Conservation (phyloP, 192 early-diverging fungal genomes). For the Pilaira anomala region DNA sequence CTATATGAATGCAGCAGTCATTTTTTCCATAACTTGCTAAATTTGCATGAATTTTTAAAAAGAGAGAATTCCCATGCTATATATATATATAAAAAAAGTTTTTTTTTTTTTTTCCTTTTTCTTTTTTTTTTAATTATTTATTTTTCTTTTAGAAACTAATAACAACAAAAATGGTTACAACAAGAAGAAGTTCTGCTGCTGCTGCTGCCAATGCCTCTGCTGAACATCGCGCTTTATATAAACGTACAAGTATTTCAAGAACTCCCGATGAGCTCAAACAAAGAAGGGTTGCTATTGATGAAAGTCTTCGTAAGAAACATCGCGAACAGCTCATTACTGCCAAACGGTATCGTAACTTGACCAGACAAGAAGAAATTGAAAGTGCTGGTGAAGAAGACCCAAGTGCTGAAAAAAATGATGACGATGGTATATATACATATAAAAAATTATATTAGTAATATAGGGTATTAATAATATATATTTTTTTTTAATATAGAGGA, state of each 20-base stretch:
- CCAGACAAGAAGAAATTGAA: conserved; percentile 30
- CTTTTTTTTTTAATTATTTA: too few relatives aligned
- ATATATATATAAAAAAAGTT: not conserved
- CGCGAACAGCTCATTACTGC: conserved; percentile 68
- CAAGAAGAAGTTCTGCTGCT: too few relatives aligned
- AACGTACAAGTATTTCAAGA: conserved; percentile 47
- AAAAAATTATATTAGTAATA: not conserved
- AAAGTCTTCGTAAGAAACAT: conserved; percentile 57
- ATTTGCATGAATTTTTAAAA: not conserved
- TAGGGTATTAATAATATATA: too few relatives aligned
- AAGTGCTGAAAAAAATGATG: not conserved
- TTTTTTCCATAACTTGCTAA: too few relatives aligned
- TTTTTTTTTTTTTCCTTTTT: too few relatives aligned
- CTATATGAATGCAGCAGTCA: too few relatives aligned
- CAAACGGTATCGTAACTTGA: conserved; percentile 52
- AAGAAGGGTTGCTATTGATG: conserved; percentile 54
- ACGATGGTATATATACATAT: conserved; percentile 14
- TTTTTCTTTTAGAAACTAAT: too few relatives aligned
- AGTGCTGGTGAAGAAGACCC: conserved; percentile 17
- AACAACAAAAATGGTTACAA: too few relatives aligned
- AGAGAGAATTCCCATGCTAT: conserved; percentile 13
- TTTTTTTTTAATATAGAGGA: conserved; percentile 5
- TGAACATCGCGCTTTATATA: conserved; percentile 39
- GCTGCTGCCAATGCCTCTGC: not conserved
- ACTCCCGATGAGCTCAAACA: conserved; percentile 49